These are phyloP conservation scores for Gentiana straminea DNA, from an alignment of 257 asterid genomes.

Conservation along the genomic window DNA sequence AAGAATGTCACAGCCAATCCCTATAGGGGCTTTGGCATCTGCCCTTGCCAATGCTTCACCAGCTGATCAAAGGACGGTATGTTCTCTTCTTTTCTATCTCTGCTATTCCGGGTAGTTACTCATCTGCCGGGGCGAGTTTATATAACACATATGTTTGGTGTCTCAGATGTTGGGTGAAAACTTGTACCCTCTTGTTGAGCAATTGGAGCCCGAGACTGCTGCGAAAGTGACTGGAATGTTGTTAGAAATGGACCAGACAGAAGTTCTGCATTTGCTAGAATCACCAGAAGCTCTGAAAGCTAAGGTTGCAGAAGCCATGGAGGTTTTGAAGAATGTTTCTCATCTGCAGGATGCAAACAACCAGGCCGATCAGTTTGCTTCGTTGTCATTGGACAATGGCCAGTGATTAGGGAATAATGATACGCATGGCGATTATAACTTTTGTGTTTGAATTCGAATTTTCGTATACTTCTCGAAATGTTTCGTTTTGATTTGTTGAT, in stretches of 20 bases:
- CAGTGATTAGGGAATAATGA: not conserved
- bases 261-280: constrained; percentile 55
- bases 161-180: constrained; percentile 59
- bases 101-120: not conserved
- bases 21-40: constrained; percentile 84
- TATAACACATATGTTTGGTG: not conserved
- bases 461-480: not conserved
- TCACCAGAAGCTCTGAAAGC: constrained; percentile 60
- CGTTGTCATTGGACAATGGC: constrained; percentile 44
- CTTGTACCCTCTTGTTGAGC: constrained; percentile 51
- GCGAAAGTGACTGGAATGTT: constrained; percentile 68
- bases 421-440: not conserved
- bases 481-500: not conserved
- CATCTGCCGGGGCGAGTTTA: too few relatives aligned
- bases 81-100: constrained; percentile 1
- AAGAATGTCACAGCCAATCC: constrained; percentile 55
- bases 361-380: constrained; percentile 53
- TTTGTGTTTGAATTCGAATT: not conserved
- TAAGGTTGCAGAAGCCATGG: constrained; percentile 60
- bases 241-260: constrained; percentile 63
- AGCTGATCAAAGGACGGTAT: constrained; percentile 79
- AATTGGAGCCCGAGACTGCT: constrained; percentile 52
- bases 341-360: constrained; percentile 50
- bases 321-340: constrained; percentile 41
- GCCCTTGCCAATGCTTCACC: constrained; percentile 93